A percentile compares a stretch with the other conserved stretches of the same genome.
phyloP scores from a whole-genome alignment of 2,329 filamentous ascomycete species.

The Sclerotiophoma versabilis region DNA sequence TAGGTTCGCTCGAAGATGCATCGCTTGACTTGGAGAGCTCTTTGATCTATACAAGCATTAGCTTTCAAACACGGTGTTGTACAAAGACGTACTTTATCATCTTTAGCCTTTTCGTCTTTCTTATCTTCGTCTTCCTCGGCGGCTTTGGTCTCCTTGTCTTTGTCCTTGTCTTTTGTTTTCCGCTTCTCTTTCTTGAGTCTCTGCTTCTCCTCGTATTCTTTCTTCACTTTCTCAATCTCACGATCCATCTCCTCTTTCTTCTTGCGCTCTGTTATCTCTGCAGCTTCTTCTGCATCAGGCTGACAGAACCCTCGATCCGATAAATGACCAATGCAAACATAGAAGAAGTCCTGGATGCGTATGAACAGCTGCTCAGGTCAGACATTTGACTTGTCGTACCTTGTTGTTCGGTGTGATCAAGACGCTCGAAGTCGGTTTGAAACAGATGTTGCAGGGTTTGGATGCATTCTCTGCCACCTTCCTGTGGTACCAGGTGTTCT shows the following conservation, averaged over 20 bases:
- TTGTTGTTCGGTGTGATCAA: slow-evolving; percentile 89
- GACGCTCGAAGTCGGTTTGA: slow-evolving; percentile 85
- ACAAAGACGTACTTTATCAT: slow-evolving; percentile 59
- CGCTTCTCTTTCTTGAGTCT: slow-evolving; percentile 63
- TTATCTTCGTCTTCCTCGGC: slow-evolving; percentile 70
- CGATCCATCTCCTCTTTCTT: slow-evolving; percentile 56
- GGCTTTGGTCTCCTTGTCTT: slow-evolving; percentile 59
- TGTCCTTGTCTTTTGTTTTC: slow-evolving; percentile 57
- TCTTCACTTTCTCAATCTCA: slow-evolving; percentile 59
- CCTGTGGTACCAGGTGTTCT: slow-evolving; percentile 84
- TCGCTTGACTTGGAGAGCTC: slow-evolving; percentile 58
- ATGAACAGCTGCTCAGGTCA: background rate
- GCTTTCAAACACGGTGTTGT: background rate
- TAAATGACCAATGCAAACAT: slow-evolving; percentile 82
- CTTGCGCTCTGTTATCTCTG: slow-evolving; percentile 62
- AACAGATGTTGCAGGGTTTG: slow-evolving; percentile 90
- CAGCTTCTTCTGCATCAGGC: slow-evolving; percentile 74
- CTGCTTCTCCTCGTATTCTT: slow-evolving; percentile 60
- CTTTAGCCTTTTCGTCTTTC: slow-evolving; percentile 70
- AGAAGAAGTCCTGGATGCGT: slow-evolving; percentile 79
- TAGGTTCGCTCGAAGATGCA: slow-evolving; percentile 62
- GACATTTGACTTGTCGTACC: slow-evolving; percentile 58
- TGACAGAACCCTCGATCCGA: slow-evolving; percentile 82
- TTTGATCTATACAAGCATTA: slow-evolving; percentile 50
- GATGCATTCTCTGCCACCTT: slow-evolving; percentile 84